phyloP scores from a whole-genome alignment of 1,139 yeast genomes.

The Zygotorulaspora mrakii region DNA sequence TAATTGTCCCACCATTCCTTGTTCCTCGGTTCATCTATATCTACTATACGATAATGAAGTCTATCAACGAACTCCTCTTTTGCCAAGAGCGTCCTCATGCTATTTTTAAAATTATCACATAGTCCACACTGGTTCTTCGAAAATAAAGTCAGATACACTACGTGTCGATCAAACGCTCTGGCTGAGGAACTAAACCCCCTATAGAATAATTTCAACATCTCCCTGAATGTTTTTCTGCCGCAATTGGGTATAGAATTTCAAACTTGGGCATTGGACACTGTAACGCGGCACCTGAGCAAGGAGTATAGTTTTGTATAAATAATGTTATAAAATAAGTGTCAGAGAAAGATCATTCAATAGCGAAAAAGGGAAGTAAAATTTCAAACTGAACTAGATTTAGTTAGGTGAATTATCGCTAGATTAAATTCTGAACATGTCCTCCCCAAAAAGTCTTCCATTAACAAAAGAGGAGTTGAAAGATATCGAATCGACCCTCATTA shows the following conservation, averaged over 20 bases:
- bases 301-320: neutral
- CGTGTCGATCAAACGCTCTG: constrained; percentile 3
- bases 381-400: too few species aligned
- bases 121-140: constrained; percentile 77
- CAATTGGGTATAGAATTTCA: neutral
- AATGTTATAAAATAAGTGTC: neutral
- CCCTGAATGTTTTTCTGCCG: too few species aligned
- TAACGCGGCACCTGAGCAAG: neutral
- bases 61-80: constrained; percentile 26
- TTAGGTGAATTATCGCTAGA: too few species aligned
- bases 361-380: too few species aligned
- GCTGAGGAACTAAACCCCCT: constrained; percentile 9
- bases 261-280: too few species aligned
- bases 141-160: constrained; percentile 52
- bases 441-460: neutral
- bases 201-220: neutral
- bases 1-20: constrained; percentile 74
- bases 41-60: constrained; percentile 48
- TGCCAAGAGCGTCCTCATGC: constrained; percentile 42
- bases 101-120: constrained; percentile 66
- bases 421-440: neutral
- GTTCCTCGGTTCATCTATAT: constrained; percentile 67
- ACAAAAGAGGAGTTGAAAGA: constrained; percentile 24
- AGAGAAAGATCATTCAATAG: too few species aligned
- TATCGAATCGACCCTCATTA: constrained; percentile 40